Conservation (phyloP, 139 green algal genomes). For the Astrephomene gubernaculifera region DNA sequence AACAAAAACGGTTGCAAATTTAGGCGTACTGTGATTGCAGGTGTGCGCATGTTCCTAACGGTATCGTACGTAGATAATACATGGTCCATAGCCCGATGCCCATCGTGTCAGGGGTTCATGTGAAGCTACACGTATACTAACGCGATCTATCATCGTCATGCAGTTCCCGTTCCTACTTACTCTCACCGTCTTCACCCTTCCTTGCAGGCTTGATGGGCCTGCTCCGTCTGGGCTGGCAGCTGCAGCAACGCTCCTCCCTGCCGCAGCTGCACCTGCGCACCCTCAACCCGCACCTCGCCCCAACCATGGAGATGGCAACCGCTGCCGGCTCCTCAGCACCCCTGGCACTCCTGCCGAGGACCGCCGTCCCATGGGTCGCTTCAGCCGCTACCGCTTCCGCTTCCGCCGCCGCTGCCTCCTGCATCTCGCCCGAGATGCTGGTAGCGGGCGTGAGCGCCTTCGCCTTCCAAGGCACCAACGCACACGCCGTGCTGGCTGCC, state of each 20-base stretch:
- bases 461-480: conserved; percentile 72
- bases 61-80: too few relatives aligned
- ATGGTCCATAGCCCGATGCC: too few relatives aligned
- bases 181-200: too few relatives aligned
- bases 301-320: conserved; percentile 43
- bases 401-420: background rate
- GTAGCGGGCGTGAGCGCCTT: conserved; percentile 62
- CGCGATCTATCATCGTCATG: too few relatives aligned
- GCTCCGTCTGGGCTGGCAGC: conserved; percentile 38
- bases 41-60: too few relatives aligned
- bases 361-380: conserved; percentile 4
- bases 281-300: conserved; percentile 67
- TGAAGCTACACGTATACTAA: too few relatives aligned
- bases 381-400: background rate
- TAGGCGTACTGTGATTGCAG: too few relatives aligned
- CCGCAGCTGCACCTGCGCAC: conserved; percentile 63
- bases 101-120: too few relatives aligned
- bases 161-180: too few relatives aligned
- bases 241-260: conserved; percentile 24
- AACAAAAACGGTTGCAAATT: too few relatives aligned
- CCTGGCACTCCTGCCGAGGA: conserved; percentile 4
- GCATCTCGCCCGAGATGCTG: background rate
- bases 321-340: background rate
- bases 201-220: conserved; percentile 67
- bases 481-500: conserved; percentile 48